Base-by-base conservation (phyloP, 2,329 filamentous ascomycete genomes). In the Lachnellula subtilissima region DNA sequence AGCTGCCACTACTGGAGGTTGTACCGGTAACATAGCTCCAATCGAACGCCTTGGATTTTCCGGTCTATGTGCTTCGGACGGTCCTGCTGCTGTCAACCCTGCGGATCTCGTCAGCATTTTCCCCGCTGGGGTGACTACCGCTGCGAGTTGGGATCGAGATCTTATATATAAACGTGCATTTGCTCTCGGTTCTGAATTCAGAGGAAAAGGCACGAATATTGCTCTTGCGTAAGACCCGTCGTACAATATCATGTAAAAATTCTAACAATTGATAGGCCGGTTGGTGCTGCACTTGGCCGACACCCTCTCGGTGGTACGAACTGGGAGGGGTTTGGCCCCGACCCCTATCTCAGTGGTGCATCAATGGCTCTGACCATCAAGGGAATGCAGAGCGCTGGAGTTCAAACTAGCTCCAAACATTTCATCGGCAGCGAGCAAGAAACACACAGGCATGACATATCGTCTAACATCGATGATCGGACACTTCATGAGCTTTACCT, bases 101-200 rank as follows among this genome's bases (percentile, higher is more conserved):
- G 80, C 86, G 3, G 58, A 61, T 42, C 37, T 56, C 3, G 49
- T 61, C 28, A 62, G 84, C 49, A 85, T 83, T 0, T 91, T 91
- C 69, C 82, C 88, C 0, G 83, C 87, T 1, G 88, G 87, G 50
- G 76, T 89, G 58, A 89, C 85, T 54, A 79, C 85, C 9, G 89
- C 86, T 7, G 86, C 87, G 2, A 84, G 84, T 52, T 96, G 89
- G 88, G 89, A 93, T 71, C 85, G 84, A 56, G 75, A 81, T 12
- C 78, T 94, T 46, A 83, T 88, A 54, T 84, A 83, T 65, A 74
- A 78, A 50, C 82, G 89, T 49, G 90, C 85, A 32, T 73, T 80
- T 49, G 86, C 86, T 49, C 90, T 95, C 85, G 91, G 86, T 1
- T 75, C 78, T 54, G 91, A 96, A 70, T 89, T 89, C 69, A 82